Evolutionary conservation across 2,329 filamentous ascomycete genomes (phyloP).

Genomic region (Aspergillus terreus): DNA sequence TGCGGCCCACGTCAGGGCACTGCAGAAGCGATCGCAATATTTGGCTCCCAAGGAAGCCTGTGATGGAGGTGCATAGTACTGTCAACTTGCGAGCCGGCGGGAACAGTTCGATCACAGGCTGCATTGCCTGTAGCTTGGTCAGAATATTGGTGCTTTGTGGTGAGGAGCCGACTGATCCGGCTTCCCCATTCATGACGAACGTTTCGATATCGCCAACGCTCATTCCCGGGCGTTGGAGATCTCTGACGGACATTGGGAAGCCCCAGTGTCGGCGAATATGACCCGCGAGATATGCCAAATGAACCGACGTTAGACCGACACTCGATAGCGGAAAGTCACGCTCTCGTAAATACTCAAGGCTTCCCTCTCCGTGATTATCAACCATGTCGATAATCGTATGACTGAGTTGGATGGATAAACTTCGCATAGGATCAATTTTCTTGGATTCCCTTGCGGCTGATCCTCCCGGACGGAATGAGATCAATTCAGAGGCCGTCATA

Average conservation of each 20-base stretch:
- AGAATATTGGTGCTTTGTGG: background rate
- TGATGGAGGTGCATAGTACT: background rate
- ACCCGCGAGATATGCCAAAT: background rate
- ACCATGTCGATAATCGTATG: background rate
- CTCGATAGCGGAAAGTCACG: background rate
- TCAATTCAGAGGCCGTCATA: background rate
- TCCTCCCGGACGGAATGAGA: background rate
- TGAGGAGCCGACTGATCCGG: background rate
- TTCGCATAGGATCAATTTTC: background rate
- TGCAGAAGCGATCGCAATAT: conserved; percentile 6
- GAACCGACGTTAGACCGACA: background rate
- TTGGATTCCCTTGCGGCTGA: background rate
- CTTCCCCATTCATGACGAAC: background rate
- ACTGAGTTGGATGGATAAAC: background rate
- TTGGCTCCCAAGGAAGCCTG: conserved; percentile 9
- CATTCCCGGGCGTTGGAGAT: background rate
- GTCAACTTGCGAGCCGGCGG: background rate
- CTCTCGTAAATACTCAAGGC: background rate
- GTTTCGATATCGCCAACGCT: background rate
- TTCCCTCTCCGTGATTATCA: background rate
- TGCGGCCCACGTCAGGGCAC: background rate
- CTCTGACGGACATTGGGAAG: background rate
- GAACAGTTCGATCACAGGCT: background rate
- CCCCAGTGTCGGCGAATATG: background rate
- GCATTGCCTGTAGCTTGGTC: background rate